Evolutionary conservation across 2,329 filamentous ascomycete genomes (phyloP), one percentile per base, ranked within the genome.

Genomic region (Metarhizium rileyi): DNA sequence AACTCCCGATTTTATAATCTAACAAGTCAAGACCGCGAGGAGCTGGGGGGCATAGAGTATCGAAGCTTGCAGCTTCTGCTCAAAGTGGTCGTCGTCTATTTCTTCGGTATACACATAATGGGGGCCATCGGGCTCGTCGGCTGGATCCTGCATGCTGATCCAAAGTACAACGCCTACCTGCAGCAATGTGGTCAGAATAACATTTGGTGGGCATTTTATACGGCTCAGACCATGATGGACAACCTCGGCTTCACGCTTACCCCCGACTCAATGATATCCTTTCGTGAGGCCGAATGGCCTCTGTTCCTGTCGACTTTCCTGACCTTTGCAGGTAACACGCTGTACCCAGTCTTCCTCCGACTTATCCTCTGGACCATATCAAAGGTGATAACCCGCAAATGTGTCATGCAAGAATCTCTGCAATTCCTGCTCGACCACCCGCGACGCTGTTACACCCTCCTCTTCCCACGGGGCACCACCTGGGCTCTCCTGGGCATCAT

Each of bases 401-500:
- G 67, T 0, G 56, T 61, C 1, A 71, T 69, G 45, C 63, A 65
- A 2, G 71, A 74, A 33, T 62, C 75, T 0, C 63, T 83, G 0
- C 63, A 68, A 1, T 84, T 83, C 54, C 66, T 84, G 0, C 71
- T 85, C 14, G 73, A 83, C 47, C 78, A 85, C 59, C 81, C 80
- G 0, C 71, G 81, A 41, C 69, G 81, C 5, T 83, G 79, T 55
- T 84, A 80, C 57, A 83, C 78, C 3, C 71, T 80, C 3, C 70
- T 84, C 4, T 84, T 84, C 56, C 80, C 79, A 0, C 70, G 72
- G 28, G 63, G 66, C 18, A 73, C 78, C 8, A 83, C 80, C 0
- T 83, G 77, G 77, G 75, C 74, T 55, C 69, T 83, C 0, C 66
- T 77, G 2, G 62, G 66, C 26, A 72, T 74, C 28, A 66, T 81